These are phyloP conservation scores for Venturia asperata DNA, from an alignment of 2,329 filamentous ascomycete genomes.

Conservation along the genomic window DNA sequence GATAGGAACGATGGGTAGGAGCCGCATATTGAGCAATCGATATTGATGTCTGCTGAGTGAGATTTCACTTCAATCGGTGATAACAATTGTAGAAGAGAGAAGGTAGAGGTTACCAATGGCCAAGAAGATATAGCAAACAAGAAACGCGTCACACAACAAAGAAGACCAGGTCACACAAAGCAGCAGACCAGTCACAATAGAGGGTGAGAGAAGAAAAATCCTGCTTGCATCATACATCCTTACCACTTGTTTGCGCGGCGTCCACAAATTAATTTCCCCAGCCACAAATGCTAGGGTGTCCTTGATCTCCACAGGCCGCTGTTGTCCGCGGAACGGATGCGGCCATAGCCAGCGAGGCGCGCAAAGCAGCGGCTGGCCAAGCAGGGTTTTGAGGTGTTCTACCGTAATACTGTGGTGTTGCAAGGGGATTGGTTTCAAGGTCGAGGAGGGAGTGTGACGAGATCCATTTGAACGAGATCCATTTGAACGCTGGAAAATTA, in stretches of 20 bases:
- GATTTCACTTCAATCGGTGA: neutral
- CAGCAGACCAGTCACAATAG: neutral
- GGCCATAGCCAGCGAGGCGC: neutral
- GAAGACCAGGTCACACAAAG: neutral
- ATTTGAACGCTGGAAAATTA: neutral
- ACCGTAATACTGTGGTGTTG: neutral
- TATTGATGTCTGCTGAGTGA: neutral
- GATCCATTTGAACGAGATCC: no score
- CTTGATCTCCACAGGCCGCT: neutral
- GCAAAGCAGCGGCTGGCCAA: conserved; percentile 7
- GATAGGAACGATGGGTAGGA: conserved; percentile 44
- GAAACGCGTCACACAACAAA: neutral
- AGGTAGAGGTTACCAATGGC: neutral
- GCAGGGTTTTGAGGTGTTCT: neutral
- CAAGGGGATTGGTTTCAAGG: neutral
- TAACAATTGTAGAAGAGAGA: neutral
- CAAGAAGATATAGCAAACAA: conserved; percentile 9
- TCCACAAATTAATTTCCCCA: neutral
- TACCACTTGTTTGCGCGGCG: neutral
- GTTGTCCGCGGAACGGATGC: neutral
- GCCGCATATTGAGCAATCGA: conserved; percentile 35
- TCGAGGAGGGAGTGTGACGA: neutral
- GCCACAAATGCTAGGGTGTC: neutral
- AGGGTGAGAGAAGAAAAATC: neutral
- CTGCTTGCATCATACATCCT: neutral